A percentile compares a stretch with the other conserved stretches of the same genome.
Evolutionary conservation across 768 basidiomycete genomes (phyloP).

Genomic region (Podaxis sp.): DNA sequence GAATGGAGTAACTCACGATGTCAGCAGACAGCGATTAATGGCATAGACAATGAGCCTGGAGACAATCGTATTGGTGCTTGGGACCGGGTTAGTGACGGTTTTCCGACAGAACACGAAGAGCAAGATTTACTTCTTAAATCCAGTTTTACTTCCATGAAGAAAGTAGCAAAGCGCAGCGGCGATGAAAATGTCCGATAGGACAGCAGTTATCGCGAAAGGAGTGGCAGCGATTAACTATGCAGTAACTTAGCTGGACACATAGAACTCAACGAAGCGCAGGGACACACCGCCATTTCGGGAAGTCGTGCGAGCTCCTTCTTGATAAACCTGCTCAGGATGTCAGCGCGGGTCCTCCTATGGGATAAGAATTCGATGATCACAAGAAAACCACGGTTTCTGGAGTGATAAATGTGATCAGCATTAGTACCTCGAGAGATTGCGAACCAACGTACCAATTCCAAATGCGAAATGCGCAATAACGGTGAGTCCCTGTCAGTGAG

Average conservation of each 20-base stretch:
- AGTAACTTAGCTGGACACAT: background rate
- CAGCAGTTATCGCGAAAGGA: slow-evolving; percentile 45
- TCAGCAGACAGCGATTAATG: slow-evolving; percentile 49
- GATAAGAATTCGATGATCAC: slow-evolving; percentile 14
- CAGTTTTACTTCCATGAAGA: slow-evolving; percentile 38
- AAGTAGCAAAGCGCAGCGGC: slow-evolving; percentile 41
- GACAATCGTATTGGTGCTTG: slow-evolving; percentile 42
- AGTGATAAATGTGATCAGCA: background rate
- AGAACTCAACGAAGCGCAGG: background rate
- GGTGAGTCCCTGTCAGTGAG: slow-evolving; percentile 23
- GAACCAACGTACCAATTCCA: slow-evolving; percentile 31
- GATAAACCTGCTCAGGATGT: slow-evolving; percentile 31
- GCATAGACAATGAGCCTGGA: slow-evolving; percentile 47
- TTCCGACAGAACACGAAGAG: background rate
- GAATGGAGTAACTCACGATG: slow-evolving; percentile 35
- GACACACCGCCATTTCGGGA: slow-evolving; percentile 33
- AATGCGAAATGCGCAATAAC: slow-evolving; percentile 34
- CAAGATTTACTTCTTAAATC: slow-evolving; percentile 29
- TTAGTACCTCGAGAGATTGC: background rate
- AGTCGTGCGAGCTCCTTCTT: slow-evolving; percentile 33
- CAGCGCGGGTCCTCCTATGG: background rate
- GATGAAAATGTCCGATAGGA: slow-evolving; percentile 45
- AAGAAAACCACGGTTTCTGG: slow-evolving; percentile 34
- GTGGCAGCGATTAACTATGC: slow-evolving; percentile 39
- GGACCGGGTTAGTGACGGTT: background rate